Evolutionary conservation across 1,139 yeast species (phyloP), one percentile per base, ranked within the genome.

Genomic region (Geotrichum phurueaensis): DNA sequence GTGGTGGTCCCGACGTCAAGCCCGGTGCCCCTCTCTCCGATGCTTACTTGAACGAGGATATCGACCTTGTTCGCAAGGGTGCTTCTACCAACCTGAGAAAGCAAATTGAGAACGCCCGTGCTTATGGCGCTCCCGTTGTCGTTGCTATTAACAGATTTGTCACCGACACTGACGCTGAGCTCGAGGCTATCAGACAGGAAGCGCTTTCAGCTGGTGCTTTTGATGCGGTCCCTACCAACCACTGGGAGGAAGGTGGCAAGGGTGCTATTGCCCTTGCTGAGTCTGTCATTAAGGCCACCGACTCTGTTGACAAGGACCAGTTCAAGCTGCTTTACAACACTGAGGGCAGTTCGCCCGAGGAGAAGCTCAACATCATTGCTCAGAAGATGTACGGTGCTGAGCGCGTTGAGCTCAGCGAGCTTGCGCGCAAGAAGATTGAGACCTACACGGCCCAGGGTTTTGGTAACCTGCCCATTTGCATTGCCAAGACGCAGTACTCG

Each of bases 1-100:
- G 99, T 67, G 98, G 98, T 71, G 99, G 96, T 64, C 96, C 98
- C 52, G 97, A 90, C 71, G 98, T 94, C 67, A 90, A 89, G 76
- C 96, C 99, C 47, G 98, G 98, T 71, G 87, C 89, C 62, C 85
- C 96, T 66, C 83, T 94, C 71, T 95, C 97, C 62, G 80, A 85
- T 58, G 97, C 84, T 70, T 94, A 94, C 79, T 80, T 87, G 60
- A 82, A 83, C 69, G 98, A 94, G 77, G 87, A 92, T 74, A 81
- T 87, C 60, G 97, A 92, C 59, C 82, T 91, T 74, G 83, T 94
- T 70, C 81, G 85, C 69, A 81, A 80, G 64, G 99, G 99, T 61
- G 89, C 97, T 75, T 83, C 90, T 63, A 39, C 45, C 45, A 94
- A 94, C 79, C 82, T 94, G 76, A 89, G 84, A 66, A 94, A 94